phyloP scores from a whole-genome alignment of 192 early-diverging fungal genomes.

The Podochytrium sp. region DNA sequence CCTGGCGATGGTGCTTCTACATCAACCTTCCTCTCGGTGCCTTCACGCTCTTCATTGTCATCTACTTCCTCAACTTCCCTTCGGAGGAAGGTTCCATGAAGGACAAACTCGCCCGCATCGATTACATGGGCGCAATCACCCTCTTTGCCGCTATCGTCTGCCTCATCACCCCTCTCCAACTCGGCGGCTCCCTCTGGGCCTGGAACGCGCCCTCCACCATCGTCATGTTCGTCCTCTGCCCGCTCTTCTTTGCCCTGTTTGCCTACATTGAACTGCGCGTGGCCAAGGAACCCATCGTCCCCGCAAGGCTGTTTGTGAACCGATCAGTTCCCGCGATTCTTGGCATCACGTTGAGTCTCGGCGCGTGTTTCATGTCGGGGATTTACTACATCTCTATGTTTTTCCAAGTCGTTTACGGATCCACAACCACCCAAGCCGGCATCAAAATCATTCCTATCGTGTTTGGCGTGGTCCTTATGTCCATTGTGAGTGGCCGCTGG shows the following conservation, averaged over 20 bases:
- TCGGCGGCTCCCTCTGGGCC: constrained; percentile 73
- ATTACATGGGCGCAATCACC: constrained; percentile 63
- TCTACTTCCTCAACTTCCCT: constrained; percentile 65
- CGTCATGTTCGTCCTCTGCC: constrained; percentile 63
- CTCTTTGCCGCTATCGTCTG: constrained; percentile 58
- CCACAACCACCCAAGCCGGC: constrained; percentile 75
- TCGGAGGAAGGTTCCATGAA: constrained; percentile 41
- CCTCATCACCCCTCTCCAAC: constrained; percentile 71
- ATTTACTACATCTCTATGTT: constrained; percentile 75
- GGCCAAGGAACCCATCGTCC: constrained; percentile 77
- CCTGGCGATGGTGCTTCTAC: constrained; percentile 60
- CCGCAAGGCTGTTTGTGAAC: constrained; percentile 62
- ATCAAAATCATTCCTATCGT: constrained; percentile 77
- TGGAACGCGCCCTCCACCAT: constrained; percentile 67
- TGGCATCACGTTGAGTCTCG: constrained; percentile 43
- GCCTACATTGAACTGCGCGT: constrained; percentile 65
- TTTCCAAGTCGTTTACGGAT: constrained; percentile 65
- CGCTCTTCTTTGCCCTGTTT: constrained; percentile 52
- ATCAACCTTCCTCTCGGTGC: constrained; percentile 74
- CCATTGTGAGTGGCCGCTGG: constrained; percentile 69
- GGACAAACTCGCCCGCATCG: constrained; percentile 71
- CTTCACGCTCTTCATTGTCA: constrained; percentile 60
- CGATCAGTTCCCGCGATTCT: constrained; percentile 42
- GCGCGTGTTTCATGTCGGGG: constrained; percentile 46
- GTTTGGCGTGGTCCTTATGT: constrained; percentile 69